phyloP scores from a whole-genome alignment of 192 early-diverging fungal genomes.

The Bifiguratus adelaidae region DNA sequence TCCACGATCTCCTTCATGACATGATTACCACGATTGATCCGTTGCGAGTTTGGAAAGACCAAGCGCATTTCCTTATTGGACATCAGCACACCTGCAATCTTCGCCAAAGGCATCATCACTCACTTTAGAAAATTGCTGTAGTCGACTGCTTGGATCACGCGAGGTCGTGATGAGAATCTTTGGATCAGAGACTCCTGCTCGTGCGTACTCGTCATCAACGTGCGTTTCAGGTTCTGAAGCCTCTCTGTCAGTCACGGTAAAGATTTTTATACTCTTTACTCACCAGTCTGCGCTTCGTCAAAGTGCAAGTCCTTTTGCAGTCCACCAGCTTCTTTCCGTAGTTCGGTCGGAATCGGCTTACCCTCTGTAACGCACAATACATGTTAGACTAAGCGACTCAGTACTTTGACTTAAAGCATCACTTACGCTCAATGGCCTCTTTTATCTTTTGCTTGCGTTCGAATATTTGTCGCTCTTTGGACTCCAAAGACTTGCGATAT shows the following conservation, averaged over 20 bases:
- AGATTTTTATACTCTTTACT: neutral
- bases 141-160: conserved; percentile 81
- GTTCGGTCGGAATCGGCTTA: conserved; percentile 77
- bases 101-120: neutral
- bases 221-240: conserved; percentile 54
- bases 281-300: conserved; percentile 82
- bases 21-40: conserved; percentile 96
- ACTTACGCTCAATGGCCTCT: conserved; percentile 72
- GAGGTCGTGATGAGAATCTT: conserved; percentile 97
- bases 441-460: conserved; percentile 92
- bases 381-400: neutral
- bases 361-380: conserved; percentile 45
- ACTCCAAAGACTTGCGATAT: conserved; percentile 93
- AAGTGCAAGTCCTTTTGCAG: conserved; percentile 72
- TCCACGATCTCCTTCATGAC: conserved; percentile 94
- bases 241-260: neutral
- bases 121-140: conserved; percentile 91
- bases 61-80: conserved; percentile 71
- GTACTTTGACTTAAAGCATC: neutral
- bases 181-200: conserved; percentile 86
- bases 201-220: conserved; percentile 96
- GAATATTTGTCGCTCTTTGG: conserved; percentile 82
- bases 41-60: conserved; percentile 91
- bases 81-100: neutral
- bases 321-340: conserved; percentile 63